Evolutionary conservation across 1,284 basidiomycete genomes (phyloP).

Genomic region (Austroboletus novae-zelandiae): DNA sequence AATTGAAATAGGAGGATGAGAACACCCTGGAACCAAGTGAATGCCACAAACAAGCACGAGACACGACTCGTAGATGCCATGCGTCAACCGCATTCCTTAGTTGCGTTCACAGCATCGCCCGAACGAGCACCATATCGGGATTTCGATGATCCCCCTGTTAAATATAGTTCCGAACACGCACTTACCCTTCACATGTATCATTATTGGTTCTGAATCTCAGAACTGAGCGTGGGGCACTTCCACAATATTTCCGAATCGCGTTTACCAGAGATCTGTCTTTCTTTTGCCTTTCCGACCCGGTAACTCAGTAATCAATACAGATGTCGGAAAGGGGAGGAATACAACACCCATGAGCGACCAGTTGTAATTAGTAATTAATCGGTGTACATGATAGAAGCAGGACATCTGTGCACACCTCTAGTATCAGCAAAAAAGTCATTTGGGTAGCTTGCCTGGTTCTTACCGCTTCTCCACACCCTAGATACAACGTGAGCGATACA

Average conservation of each 20-base stretch:
- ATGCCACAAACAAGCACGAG: neutral
- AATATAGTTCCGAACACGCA: neutral
- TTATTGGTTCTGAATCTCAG: neutral
- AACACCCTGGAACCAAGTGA: neutral
- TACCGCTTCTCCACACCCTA: conserved; percentile 31
- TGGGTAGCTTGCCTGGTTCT: neutral
- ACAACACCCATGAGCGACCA: neutral
- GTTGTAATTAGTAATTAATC: conserved; percentile 5
- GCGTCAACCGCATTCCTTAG: neutral
- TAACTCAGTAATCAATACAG: too few species aligned
- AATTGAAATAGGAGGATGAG: neutral
- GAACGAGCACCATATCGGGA: neutral
- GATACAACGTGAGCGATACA: neutral
- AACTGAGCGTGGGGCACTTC: neutral
- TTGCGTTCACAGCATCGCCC: neutral
- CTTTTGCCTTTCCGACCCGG: too few species aligned
- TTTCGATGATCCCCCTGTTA: neutral
- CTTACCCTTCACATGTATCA: neutral
- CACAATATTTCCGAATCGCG: too few species aligned
- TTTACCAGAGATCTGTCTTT: too few species aligned
- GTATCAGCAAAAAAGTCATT: neutral
- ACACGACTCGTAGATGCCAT: neutral
- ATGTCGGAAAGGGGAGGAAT: neutral
- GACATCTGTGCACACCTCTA: conserved; percentile 26
- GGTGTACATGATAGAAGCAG: conserved; percentile 39